phyloP scores from a whole-genome alignment of 2,329 filamentous ascomycete genomes.

The Taxawa tesnikishii region DNA sequence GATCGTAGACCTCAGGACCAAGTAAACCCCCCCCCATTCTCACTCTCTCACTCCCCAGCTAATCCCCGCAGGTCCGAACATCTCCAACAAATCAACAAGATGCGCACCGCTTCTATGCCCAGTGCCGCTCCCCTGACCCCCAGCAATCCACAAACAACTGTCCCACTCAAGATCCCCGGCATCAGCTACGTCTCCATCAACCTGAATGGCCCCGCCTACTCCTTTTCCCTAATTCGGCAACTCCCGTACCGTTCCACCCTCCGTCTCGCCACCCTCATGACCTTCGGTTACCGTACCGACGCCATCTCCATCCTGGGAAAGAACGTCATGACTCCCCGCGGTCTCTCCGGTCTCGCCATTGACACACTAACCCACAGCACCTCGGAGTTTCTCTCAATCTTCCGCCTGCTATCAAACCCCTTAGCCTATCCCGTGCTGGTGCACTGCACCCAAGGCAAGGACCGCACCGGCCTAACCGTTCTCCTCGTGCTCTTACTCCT shows the following conservation, averaged over 20 bases:
- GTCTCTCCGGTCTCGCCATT: constrained; percentile 56
- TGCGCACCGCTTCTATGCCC: constrained; percentile 38
- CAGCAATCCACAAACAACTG: constrained; percentile 39
- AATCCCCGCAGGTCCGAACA: constrained; percentile 40
- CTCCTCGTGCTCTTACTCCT: constrained; percentile 56
- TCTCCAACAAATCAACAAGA: constrained; percentile 52
- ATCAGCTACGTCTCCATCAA: constrained; percentile 55
- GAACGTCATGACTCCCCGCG: constrained; percentile 60
- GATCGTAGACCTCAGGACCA: constrained; percentile 68
- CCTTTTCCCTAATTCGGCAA: constrained; percentile 53
- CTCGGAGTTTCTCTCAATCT: constrained; percentile 44
- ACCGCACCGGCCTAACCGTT: constrained; percentile 63
- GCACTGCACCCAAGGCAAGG: constrained; percentile 85
- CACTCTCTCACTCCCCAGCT: too few relatives aligned
- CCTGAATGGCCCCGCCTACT: constrained; percentile 61
- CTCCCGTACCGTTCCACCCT: constrained; percentile 56
- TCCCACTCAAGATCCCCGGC: constrained; percentile 50
- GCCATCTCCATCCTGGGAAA: constrained; percentile 58
- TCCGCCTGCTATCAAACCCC: constrained; percentile 36
- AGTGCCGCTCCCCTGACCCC: constrained; percentile 30
- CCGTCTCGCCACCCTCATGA: constrained; percentile 50
- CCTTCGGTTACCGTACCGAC: constrained; percentile 53
- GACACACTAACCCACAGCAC: constrained; percentile 59
- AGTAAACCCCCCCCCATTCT: too few relatives aligned
- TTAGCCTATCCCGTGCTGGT: constrained; percentile 52